Base-by-base conservation (phyloP, 139 green algal genomes). In the Zygnema cylindricum region DNA sequence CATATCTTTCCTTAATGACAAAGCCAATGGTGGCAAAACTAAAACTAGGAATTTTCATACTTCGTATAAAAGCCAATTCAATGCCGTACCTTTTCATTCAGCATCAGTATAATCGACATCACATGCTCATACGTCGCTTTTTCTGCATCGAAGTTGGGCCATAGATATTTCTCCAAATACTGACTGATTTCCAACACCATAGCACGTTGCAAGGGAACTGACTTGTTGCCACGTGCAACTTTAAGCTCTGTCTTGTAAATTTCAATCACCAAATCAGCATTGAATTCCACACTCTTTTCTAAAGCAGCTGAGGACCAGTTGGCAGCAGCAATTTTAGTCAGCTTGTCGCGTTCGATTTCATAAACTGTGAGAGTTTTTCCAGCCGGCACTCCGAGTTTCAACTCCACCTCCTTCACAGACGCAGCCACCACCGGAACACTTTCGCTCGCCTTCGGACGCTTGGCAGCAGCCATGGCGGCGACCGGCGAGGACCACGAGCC, bases 131-230 rank as follows among this genome's bases (percentile, higher is more conserved):
- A 82, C 40, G 79, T 82, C 39, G 93, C 87, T 23, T 35, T 69
- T 0, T 93, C 89, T 1, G 93, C 85, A 54, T 95, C 91, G 88
- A 97, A 98, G 87, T 98, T 91, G 0, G 95, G 96, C 95, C 94
- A 97, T 40, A 99, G 93, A 87, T 98, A 99, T 84, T 95, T 95
- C 91, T 99, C 97, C 92, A 99, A 88, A 86, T 98, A 99, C 93
- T 98, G 95, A 0, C 93, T 96, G 16, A 99, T 88, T 90, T 99
- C 97, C 78, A 99, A 94, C 77, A 92, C 32, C 84, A 92, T 92
- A n/a, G 78, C 88, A 25, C 88, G 84, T 69, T 92, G 84, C 84
- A 92, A 69, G 25, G 69, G 39, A 42, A 90, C 82, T 0, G 87
- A 22, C n/a, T 81, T 90, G 33, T 35, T 43, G 54, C 41, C 41